These are phyloP conservation scores for Mimosa bimucronata DNA, from an alignment of 306 rosid species.

Conservation along the genomic window DNA sequence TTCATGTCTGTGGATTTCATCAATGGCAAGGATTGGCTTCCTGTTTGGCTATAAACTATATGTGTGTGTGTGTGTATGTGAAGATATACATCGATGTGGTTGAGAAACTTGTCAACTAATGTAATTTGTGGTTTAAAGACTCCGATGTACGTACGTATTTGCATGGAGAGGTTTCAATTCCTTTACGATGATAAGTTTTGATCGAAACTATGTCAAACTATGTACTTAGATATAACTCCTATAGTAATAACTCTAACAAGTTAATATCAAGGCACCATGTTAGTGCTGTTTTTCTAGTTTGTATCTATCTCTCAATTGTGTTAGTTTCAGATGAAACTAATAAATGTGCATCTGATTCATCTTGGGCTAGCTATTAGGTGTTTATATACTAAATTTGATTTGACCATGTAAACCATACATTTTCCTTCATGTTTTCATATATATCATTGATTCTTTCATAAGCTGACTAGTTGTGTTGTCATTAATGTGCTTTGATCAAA, in stretches of 20 bases:
- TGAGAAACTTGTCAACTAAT: background rate
- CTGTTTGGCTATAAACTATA: background rate
- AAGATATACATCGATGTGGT: background rate
- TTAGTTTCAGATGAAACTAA: background rate
- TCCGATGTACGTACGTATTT: background rate
- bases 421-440: background rate
- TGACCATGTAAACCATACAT: background rate
- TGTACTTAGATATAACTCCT: background rate
- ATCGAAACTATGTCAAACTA: background rate
- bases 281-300: background rate
- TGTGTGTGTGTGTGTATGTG: background rate
- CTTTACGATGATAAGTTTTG: background rate
- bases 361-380: background rate
- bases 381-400: background rate
- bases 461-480: background rate
- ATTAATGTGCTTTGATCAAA: background rate
- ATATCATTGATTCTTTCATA: background rate
- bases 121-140: background rate
- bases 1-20: conserved; percentile 4
- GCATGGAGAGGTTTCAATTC: background rate
- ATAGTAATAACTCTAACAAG: no score
- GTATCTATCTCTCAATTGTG: background rate
- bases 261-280: background rate
- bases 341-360: background rate
- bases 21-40: conserved; percentile 8